Base-by-base conservation (phyloP, 352 stramenopile genomes). In the Phytopythium ostracodes region DNA sequence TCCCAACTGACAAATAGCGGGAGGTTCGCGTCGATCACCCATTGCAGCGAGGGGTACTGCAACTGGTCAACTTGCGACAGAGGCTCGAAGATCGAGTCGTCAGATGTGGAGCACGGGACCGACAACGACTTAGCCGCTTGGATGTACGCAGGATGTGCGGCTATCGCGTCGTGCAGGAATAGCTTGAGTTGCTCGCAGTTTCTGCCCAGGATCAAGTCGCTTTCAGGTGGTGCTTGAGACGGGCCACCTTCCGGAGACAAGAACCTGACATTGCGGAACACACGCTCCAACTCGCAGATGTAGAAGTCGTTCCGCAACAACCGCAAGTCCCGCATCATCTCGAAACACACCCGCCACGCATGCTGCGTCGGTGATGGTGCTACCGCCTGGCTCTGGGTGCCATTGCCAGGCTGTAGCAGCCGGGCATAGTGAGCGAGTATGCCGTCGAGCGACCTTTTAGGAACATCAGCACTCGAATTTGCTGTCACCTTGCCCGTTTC, bases 271-370 rank as follows among this genome's bases (percentile, higher is more conserved):
- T 4, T 14, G 4, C 27, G 29, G 47, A 56, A 75, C 20, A 76
- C 54, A 49, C 67, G 60, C 27, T 77, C 67, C 35, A 89, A 60
- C 25, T 81, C 75, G 4, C 58, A 60, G 20, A 87, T 61, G 59
- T 81, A 91, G 51, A 78, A 81, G 18, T 75, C 73, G 47, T 87
- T 88, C 53, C 74, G 65, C 51, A 91, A 75, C 25, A 91, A 43
- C 17, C 64, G 65, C 36, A 91, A 68, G 60, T 87, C 81, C 2
- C 79, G 73, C 49, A 76, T 52, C 64, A 89, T 71, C 31, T 54
- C 56, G 63, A 75, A 89, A 60, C 60, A 83, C 11, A 66, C 38
- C 2, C 53, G 57, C 11, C 54, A 58, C 35, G 33, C 33, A 2
- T 33, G 52, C 10, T 52, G 46, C 7, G 46, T 12, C 0, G 22